Evolutionary conservation across 2,329 filamentous ascomycete genomes (phyloP).

Genomic region (Raffaelea arxii): DNA sequence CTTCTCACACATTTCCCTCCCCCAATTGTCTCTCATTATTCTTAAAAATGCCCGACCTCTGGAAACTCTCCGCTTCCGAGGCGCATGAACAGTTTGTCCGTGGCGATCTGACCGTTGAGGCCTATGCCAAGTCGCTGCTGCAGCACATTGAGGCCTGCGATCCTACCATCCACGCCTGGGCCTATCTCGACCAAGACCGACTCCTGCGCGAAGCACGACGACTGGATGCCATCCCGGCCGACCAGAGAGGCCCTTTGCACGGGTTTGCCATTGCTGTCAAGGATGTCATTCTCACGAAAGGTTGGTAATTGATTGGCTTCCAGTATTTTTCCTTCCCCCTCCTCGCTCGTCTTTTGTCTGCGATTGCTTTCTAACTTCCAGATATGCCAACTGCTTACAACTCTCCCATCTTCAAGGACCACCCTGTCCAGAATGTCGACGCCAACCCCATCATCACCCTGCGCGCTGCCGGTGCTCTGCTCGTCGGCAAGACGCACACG

Average conservation of each 20-base stretch:
- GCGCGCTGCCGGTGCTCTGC: slow-evolving; percentile 43
- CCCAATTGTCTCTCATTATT: not conserved
- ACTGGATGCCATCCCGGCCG: slow-evolving; percentile 37
- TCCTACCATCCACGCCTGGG: slow-evolving; percentile 38
- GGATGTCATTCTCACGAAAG: slow-evolving; percentile 49
- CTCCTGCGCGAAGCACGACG: slow-evolving; percentile 38
- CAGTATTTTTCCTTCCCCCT: no score
- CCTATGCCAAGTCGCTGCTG: slow-evolving; percentile 38
- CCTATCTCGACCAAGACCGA: slow-evolving; percentile 31
- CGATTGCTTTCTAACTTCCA: slow-evolving; percentile 14
- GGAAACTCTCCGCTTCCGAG: not conserved
- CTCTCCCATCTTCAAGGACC: slow-evolving; percentile 40
- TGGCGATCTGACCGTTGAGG: slow-evolving; percentile 32
- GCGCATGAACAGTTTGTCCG: not conserved
- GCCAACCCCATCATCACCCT: slow-evolving; percentile 42
- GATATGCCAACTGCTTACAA: slow-evolving; percentile 49
- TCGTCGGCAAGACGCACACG: slow-evolving; percentile 51
- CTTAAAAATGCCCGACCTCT: not conserved
- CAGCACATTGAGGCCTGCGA: slow-evolving; percentile 33
- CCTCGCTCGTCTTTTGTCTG: no score
- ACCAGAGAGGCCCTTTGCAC: slow-evolving; percentile 43
- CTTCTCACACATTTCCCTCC: not conserved
- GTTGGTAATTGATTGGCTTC: slow-evolving; percentile 15
- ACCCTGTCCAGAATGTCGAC: slow-evolving; percentile 35
- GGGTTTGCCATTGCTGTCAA: slow-evolving; percentile 50